Conservation (phyloP, 495 filamentous ascomycete genomes). For the Penicillium manginii region DNA sequence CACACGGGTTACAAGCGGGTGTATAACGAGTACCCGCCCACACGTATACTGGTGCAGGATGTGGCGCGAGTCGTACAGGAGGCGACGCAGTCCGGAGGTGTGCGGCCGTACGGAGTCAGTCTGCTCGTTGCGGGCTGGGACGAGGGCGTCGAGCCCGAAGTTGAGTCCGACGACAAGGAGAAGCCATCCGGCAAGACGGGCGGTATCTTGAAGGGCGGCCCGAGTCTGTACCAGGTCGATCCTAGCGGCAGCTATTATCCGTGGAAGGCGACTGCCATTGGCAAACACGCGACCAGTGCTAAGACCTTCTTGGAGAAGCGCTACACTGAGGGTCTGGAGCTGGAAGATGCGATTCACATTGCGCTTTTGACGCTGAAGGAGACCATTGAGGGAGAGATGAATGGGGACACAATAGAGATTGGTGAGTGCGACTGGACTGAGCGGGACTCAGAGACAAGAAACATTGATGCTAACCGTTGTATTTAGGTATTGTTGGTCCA, state of each 20-base stretch:
- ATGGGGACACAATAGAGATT: slow-evolving; percentile 98
- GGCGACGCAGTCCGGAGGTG: slow-evolving; percentile 96
- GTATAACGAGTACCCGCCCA: slow-evolving; percentile 99
- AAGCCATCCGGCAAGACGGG: slow-evolving; percentile 84
- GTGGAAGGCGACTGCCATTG: slow-evolving; percentile 99
- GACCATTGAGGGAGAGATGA: slow-evolving; percentile 99
- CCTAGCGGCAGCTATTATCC: slow-evolving; percentile 96
- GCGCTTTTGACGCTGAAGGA: slow-evolving; percentile 97
- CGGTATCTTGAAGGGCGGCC: slow-evolving; percentile 92
- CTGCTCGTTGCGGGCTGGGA: slow-evolving; percentile 97
- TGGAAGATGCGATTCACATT: slow-evolving; percentile 99
- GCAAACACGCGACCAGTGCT: slow-evolving; percentile 95
- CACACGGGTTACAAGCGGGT: slow-evolving; percentile 99
- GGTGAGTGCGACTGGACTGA: slow-evolving; percentile 56
- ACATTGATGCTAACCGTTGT: slow-evolving; percentile 10
- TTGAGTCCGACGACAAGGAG: slow-evolving; percentile 54
- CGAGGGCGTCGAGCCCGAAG: slow-evolving; percentile 84
- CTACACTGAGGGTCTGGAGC: slow-evolving; percentile 94
- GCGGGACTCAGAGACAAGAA: not conserved
- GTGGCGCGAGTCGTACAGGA: slow-evolving; percentile 98
- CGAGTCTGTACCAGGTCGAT: slow-evolving; percentile 98
- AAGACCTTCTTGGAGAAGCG: slow-evolving; percentile 99
- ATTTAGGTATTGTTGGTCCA: slow-evolving; percentile 88
- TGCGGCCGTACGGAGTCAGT: slow-evolving; percentile 96
- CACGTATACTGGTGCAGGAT: slow-evolving; percentile 97